Conservation (phyloP, 164 flowering plant genomes). For the Nymphaea thermarum region DNA sequence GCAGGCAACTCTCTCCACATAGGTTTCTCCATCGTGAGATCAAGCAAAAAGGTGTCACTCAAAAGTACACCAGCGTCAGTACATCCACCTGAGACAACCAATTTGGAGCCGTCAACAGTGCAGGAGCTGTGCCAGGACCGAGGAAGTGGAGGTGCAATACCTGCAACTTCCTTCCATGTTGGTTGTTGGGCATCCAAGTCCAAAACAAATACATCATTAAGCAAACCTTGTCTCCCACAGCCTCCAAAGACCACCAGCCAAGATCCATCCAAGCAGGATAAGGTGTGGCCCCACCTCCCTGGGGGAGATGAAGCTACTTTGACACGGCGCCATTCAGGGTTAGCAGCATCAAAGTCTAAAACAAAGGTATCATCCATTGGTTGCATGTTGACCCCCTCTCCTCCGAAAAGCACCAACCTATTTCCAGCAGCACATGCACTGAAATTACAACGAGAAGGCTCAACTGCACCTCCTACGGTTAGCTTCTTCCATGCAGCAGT, state of each 20-base stretch:
- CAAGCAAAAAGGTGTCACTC: constrained; percentile 58
- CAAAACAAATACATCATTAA: constrained; percentile 76
- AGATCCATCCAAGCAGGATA: constrained; percentile 64
- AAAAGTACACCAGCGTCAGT: constrained; percentile 80
- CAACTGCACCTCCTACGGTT: constrained; percentile 71
- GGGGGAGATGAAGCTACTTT: constrained; percentile 74
- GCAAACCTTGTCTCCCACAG: constrained; percentile 70
- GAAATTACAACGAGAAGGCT: constrained; percentile 84
- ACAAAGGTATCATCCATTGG: constrained; percentile 93
- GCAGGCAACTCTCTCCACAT: constrained; percentile 71
- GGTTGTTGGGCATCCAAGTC: constrained; percentile 86
- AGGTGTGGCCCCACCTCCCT: constrained; percentile 92
- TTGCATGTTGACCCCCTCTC: constrained; percentile 85
- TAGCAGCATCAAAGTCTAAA: constrained; percentile 56
- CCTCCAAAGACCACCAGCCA: constrained; percentile 86
- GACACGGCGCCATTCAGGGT: constrained; percentile 66
- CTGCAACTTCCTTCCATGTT: constrained; percentile 69
- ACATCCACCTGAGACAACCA: constrained; percentile 86
- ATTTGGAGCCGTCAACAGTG: constrained; percentile 65
- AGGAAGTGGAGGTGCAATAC: constrained; percentile 65
- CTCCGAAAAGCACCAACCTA: constrained; percentile 74
- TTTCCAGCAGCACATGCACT: constrained; percentile 88
- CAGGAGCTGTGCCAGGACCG: constrained; percentile 95
- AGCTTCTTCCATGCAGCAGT: constrained; percentile 80
- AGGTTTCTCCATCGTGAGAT: constrained; percentile 61